These are phyloP conservation scores for Mycena metata DNA, from an alignment of 768 basidiomycete genomes.

Conservation along the genomic window DNA sequence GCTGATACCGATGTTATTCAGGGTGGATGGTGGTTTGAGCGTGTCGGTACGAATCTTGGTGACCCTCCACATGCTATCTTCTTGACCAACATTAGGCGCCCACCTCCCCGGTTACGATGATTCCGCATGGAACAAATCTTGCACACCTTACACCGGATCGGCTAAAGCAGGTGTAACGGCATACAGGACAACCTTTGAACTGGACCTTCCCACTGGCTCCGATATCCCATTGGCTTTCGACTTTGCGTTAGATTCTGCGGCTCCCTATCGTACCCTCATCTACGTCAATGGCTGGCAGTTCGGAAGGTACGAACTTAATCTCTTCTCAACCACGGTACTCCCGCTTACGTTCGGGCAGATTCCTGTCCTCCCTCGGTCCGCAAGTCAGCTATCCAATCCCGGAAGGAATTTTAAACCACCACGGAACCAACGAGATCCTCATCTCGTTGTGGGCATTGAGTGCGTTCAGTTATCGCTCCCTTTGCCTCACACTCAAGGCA, in stretches of 20 bases:
- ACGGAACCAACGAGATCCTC: slow-evolving; percentile 50
- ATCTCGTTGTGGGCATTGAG: slow-evolving; percentile 54
- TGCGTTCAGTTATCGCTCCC: slow-evolving; percentile 30
- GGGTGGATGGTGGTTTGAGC: slow-evolving; percentile 69
- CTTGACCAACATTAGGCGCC: slow-evolving; percentile 54
- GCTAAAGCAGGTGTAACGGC: slow-evolving; percentile 69
- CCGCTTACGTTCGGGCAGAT: slow-evolving; percentile 35
- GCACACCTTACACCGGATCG: slow-evolving; percentile 61
- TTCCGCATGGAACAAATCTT: slow-evolving; percentile 64
- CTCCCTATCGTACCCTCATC: slow-evolving; percentile 73
- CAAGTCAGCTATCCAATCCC: slow-evolving; percentile 61
- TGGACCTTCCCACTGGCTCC: slow-evolving; percentile 61
- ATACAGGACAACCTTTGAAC: slow-evolving; percentile 71
- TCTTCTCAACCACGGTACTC: neutral
- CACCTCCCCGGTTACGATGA: slow-evolving; percentile 72
- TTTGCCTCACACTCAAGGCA: neutral
- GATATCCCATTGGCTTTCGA: slow-evolving; percentile 73
- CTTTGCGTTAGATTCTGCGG: slow-evolving; percentile 61
- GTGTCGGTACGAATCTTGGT: slow-evolving; percentile 52
- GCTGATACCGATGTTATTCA: neutral
- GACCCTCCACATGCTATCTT: neutral
- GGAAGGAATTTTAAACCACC: slow-evolving; percentile 54
- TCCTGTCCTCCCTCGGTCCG: slow-evolving; percentile 56
- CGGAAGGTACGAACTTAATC: slow-evolving; percentile 60
- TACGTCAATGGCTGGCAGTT: slow-evolving; percentile 84